These are phyloP conservation scores for Trichoderma sp. DNA, from an alignment of 2,329 filamentous ascomycete genomes.

Conservation along the genomic window DNA sequence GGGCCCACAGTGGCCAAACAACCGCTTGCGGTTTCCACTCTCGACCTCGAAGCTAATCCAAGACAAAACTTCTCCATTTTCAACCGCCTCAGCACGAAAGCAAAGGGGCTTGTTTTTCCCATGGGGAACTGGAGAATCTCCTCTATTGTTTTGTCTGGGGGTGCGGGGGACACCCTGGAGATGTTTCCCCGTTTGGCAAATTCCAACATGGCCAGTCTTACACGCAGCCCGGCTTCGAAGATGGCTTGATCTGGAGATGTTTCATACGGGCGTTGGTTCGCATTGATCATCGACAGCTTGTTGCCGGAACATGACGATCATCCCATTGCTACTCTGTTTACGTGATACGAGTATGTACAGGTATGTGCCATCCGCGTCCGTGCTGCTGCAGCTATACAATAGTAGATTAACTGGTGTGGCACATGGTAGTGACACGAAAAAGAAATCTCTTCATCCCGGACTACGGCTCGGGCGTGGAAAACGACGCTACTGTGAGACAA, in stretches of 20 bases:
- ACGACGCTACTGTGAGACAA: constrained; percentile 1
- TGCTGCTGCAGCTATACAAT: not conserved
- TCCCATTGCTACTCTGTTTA: not conserved
- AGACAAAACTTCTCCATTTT: not conserved
- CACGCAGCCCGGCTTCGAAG: not conserved
- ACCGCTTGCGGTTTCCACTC: constrained; percentile 7
- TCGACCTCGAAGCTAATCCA: constrained; percentile 5
- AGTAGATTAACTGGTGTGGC: not conserved
- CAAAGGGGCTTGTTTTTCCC: not conserved
- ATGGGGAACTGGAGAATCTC: constrained; percentile 18
- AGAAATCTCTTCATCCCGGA: not conserved
- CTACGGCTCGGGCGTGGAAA: not conserved
- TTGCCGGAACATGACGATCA: not conserved
- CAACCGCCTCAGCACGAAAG: not conserved
- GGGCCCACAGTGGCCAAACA: constrained; percentile 11
- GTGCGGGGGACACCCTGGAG: constrained; percentile 15
- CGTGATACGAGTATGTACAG: not conserved
- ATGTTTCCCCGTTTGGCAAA: not conserved
- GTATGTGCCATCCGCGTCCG: not conserved
- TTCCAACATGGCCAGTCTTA: not conserved
- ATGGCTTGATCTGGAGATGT: not conserved
- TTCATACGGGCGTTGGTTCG: not conserved
- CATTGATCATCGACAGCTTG: not conserved
- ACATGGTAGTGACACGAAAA: not conserved
- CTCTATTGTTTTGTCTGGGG: constrained; percentile 6